phyloP scores from a whole-genome alignment of 768 basidiomycete genomes.

The Auricularia auricula-judae region DNA sequence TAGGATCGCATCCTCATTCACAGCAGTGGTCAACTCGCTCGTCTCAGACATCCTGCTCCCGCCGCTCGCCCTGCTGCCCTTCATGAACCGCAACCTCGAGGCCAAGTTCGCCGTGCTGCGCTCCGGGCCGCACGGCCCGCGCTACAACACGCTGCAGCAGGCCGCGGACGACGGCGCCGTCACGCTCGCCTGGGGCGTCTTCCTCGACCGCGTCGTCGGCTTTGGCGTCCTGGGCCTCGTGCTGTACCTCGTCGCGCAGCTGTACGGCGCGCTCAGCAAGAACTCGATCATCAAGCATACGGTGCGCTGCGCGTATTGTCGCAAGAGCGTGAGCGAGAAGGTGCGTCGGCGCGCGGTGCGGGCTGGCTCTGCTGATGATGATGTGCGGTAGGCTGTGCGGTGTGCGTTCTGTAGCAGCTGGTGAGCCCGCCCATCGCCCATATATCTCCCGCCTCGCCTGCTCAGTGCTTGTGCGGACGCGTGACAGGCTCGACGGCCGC shows the following conservation, averaged over 20 bases:
- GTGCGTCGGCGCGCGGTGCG: slow-evolving; percentile 15
- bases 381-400: slow-evolving; percentile 20
- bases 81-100: slow-evolving; percentile 31
- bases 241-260: slow-evolving; percentile 25
- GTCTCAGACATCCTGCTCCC: slow-evolving; percentile 34
- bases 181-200: slow-evolving; percentile 25
- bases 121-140: slow-evolving; percentile 20
- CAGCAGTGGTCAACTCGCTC: slow-evolving; percentile 29
- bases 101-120: slow-evolving; percentile 32
- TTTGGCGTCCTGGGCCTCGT: slow-evolving; percentile 29
- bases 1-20: slow-evolving; percentile 28
- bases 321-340: slow-evolving; percentile 32
- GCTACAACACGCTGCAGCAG: slow-evolving; percentile 34
- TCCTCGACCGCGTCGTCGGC: slow-evolving; percentile 26
- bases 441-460: no score
- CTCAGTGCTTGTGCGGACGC: no score
- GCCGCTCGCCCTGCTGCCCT: slow-evolving; percentile 30
- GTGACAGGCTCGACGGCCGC: slow-evolving; percentile 22
- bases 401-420: slow-evolving; percentile 33
- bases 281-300: slow-evolving; percentile 33
- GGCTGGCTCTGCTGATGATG: no score
- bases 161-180: slow-evolving; percentile 35
- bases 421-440: slow-evolving; percentile 5
- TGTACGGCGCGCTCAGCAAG: slow-evolving; percentile 26
- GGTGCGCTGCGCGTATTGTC: slow-evolving; percentile 29